These are phyloP conservation scores for Acmispon strigosus DNA, from an alignment of 306 rosid species.

Conservation along the genomic window DNA sequence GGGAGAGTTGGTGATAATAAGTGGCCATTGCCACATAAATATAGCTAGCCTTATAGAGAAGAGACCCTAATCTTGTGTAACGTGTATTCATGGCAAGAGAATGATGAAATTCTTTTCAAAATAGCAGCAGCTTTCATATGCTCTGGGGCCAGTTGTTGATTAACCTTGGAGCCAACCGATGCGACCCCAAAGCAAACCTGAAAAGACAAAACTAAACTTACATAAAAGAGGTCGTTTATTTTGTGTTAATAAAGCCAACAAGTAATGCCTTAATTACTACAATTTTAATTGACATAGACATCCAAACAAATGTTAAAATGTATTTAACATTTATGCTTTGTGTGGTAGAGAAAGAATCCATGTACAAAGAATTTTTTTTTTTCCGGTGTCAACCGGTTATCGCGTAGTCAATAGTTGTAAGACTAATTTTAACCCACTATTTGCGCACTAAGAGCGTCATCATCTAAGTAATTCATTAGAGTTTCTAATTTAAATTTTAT, in stretches of 20 bases:
- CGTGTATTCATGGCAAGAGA: conserved; percentile 21
- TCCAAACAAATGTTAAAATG: not conserved
- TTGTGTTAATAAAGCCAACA: no score
- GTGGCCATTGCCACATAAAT: not conserved
- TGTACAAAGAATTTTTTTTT: no score
- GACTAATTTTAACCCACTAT: no score
- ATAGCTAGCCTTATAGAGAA: not conserved
- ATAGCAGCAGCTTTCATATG: not conserved
- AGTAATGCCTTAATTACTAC: not conserved
- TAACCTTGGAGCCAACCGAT: not conserved
- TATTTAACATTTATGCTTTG: not conserved
- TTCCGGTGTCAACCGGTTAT: no score
- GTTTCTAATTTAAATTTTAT: no score
- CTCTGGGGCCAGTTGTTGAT: conserved; percentile 3
- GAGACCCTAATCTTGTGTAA: not conserved
- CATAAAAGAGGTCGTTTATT: not conserved
- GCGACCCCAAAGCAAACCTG: conserved; percentile 18
- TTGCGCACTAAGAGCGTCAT: no score
- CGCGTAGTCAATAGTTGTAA: no score
- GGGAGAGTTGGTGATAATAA: not conserved
- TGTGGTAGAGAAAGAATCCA: no score
- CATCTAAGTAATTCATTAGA: no score
- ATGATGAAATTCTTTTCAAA: not conserved
- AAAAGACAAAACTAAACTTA: conserved; percentile 8
- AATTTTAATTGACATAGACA: not conserved